Base-by-base conservation (phyloP, 1,139 yeast species). In the Tardiomyces blankii region DNA sequence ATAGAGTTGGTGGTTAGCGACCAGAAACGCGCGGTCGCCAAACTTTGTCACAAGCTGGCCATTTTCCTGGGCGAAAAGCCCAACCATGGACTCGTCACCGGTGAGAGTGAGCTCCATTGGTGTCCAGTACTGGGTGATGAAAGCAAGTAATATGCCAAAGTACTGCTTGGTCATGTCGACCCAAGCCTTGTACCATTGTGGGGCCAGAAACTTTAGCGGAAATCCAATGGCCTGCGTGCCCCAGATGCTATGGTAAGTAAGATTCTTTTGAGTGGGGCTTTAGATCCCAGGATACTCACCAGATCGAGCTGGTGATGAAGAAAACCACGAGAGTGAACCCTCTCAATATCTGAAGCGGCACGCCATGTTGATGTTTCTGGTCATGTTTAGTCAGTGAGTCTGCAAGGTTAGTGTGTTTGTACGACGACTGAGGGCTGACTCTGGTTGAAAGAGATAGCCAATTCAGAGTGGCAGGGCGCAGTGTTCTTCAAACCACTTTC, bases 1-100 rank as follows among this genome's bases (percentile, higher is more conserved):
- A 61, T 91, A 89, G 19, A 89, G 81, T 65, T 89, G 97, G 64
- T 91, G 98, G 61, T 91, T 91, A 18, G 93, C 77, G 38, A 86
- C 79, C 45, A 82, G 57, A 2, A 86, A 74, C 1, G 88, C 77
- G 44, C 80, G 58, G 40, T 61, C 66, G 13, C 58, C 59, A 43
- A 67, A 54, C 8, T 50, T 48, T 14, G 66, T 54, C 44, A 53
- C 53, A 28, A 66, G 52, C 14, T 54, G 49, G 40, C 62, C 61
- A 40, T 54, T 51, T 25, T 53, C 49, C 7, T 49, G 42, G 38
- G 51, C 43, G 46, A 67, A 58, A 25, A 55, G 46, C 19, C 60
- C 61, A 21, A 55, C 54, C 41, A 62, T 51, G 9, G 50, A 41
- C 19, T 40, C 33, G n/a, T 65, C 68, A n/a, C 67, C 65, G 40